phyloP scores from a whole-genome alignment of 2,329 filamentous ascomycete genomes.

The Aspergillus pseudotamarii region DNA sequence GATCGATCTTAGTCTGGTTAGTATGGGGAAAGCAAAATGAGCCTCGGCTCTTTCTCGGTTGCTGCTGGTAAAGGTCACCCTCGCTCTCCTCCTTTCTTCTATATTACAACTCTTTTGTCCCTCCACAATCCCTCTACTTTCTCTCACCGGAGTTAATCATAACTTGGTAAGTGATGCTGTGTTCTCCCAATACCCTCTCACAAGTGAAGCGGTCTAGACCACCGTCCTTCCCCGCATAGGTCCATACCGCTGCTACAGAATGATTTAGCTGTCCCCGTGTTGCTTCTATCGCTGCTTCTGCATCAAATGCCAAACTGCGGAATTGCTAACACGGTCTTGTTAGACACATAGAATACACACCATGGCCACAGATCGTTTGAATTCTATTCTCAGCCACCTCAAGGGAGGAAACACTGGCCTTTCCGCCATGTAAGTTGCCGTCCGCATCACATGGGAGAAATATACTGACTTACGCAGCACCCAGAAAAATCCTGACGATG shows the following conservation, averaged over 20 bases:
- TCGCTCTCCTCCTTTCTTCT: background rate
- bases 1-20: background rate
- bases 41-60: constrained; percentile 18
- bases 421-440: constrained; percentile 69
- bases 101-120: constrained; percentile 3
- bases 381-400: constrained; percentile 84
- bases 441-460: background rate
- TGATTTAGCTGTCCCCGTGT: background rate
- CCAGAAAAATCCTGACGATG: constrained; percentile 90
- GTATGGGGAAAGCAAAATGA: constrained; percentile 8
- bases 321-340: background rate
- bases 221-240: constrained; percentile 2
- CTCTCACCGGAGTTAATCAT: background rate
- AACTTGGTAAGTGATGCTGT: background rate
- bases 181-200: background rate
- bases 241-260: background rate
- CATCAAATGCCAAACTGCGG: background rate
- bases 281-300: background rate
- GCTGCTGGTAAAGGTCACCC: background rate
- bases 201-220: background rate
- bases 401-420: constrained; percentile 67
- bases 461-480: constrained; percentile 59
- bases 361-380: constrained; percentile 85
- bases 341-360: constrained; percentile 17
- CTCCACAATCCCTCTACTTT: background rate